These are phyloP conservation scores for Oryza rufipogon DNA, from an alignment of 176 grass and related monocot species.

Conservation along the genomic window DNA sequence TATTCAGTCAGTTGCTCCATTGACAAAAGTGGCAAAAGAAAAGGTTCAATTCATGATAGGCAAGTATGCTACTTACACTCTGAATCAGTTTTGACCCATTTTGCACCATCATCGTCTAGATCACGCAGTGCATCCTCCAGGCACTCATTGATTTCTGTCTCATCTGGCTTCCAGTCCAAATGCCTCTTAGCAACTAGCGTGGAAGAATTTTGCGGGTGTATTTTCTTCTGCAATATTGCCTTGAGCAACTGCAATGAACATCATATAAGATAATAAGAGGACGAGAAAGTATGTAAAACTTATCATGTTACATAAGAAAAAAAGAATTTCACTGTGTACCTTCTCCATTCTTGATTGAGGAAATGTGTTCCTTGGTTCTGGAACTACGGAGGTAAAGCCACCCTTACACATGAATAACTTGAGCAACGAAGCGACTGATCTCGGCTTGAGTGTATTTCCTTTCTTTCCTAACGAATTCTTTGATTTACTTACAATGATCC, in stretches of 20 bases:
- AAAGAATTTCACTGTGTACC: slow-evolving; percentile 40
- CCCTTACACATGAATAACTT: slow-evolving; percentile 61
- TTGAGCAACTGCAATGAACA: slow-evolving; percentile 57
- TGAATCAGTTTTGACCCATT: slow-evolving; percentile 95
- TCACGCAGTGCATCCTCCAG: slow-evolving; percentile 47
- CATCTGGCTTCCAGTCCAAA: slow-evolving; percentile 54
- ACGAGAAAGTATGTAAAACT: background rate
- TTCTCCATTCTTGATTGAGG: slow-evolving; percentile 86
- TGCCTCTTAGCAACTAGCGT: slow-evolving; percentile 39
- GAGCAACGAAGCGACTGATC: slow-evolving; percentile 60
- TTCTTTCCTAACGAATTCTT: slow-evolving; percentile 52
- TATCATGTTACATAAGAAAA: background rate
- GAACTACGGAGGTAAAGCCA: slow-evolving; percentile 52
- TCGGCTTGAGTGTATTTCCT: slow-evolving; percentile 52
- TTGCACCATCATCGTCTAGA: slow-evolving; percentile 55
- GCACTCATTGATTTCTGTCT: slow-evolving; percentile 46
- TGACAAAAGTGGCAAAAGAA: slow-evolving; percentile 18
- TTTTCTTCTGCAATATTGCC: slow-evolving; percentile 83
- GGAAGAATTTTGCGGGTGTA: slow-evolving; percentile 65
- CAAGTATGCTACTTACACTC: slow-evolving; percentile 67
- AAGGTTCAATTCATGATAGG: background rate
- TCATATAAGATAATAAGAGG: slow-evolving; percentile 17
- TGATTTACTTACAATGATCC: slow-evolving; percentile 57
- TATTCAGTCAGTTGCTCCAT: slow-evolving; percentile 21
- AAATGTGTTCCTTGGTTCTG: slow-evolving; percentile 58